These are phyloP conservation scores for Heritiera littoralis DNA, from an alignment of 345 rosid species.

Conservation along the genomic window DNA sequence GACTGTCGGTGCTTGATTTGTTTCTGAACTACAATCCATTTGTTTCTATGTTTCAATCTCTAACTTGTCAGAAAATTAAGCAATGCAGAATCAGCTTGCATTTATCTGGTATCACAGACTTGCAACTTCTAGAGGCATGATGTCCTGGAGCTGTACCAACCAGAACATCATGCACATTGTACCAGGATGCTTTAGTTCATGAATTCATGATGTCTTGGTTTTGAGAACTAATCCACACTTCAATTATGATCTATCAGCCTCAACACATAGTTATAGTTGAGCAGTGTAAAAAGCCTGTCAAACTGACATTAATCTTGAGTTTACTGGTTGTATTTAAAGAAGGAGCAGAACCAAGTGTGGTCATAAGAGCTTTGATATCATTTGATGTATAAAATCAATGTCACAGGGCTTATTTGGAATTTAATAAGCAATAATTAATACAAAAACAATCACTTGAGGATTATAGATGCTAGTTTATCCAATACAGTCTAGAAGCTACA, in stretches of 20 bases:
- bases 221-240: not conserved
- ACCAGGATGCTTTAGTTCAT: not conserved
- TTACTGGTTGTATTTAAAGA: not conserved
- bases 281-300: not conserved
- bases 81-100: conserved; percentile 8
- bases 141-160: not conserved
- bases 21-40: not conserved
- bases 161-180: not conserved
- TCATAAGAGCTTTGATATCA: not conserved
- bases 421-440: conserved; percentile 4
- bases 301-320: not conserved
- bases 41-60: conserved; percentile 15
- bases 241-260: not conserved
- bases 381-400: not conserved
- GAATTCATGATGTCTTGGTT: not conserved
- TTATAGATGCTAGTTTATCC: conserved; percentile 3
- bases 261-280: not conserved
- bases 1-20: not conserved
- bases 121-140: conserved; percentile 1
- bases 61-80: conserved; percentile 23
- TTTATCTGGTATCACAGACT: not conserved
- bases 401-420: conserved; percentile 9
- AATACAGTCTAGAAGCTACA: conserved; percentile 32
- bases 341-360: not conserved
- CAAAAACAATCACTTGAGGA: conserved; percentile 13